These are phyloP conservation scores for Massarina eburnea DNA, from an alignment of 2,329 filamentous ascomycete genomes.

Conservation along the genomic window DNA sequence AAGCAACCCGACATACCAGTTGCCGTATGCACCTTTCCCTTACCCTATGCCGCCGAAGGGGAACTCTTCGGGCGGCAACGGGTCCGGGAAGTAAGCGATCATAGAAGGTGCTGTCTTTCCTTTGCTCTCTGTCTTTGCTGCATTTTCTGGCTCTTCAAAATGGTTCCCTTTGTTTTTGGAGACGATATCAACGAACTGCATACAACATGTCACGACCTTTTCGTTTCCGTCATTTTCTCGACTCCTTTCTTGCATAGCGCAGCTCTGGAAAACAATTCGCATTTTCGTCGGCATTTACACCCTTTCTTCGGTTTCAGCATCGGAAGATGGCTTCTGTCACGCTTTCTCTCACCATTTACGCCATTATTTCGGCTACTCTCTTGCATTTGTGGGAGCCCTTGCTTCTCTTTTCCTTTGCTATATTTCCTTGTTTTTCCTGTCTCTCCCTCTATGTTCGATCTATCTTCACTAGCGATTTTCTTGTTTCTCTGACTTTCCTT, in stretches of 20 bases:
- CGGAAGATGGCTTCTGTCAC: no score
- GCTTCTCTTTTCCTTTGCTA: neutral
- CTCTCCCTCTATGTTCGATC: no score
- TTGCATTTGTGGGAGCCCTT: neutral
- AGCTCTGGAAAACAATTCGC: neutral
- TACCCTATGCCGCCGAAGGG: slow-evolving; percentile 37
- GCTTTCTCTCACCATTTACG: neutral
- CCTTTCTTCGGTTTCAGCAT: neutral
- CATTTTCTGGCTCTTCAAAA: slow-evolving; percentile 11
- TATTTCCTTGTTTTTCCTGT: slow-evolving; percentile 8
- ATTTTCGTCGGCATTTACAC: neutral
- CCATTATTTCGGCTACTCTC: neutral
- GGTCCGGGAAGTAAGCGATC: neutral
- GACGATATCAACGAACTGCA: slow-evolving; percentile 1
- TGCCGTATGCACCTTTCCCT: slow-evolving; percentile 42
- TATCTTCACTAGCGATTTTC: no score
- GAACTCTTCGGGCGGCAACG: slow-evolving; percentile 3
- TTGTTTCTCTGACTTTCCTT: no score
- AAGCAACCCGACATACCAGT: slow-evolving; percentile 30
- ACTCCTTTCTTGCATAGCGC: neutral
- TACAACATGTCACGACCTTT: neutral
- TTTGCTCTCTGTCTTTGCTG: slow-evolving; percentile 1
- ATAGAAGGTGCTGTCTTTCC: neutral
- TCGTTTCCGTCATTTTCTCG: neutral
- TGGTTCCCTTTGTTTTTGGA: neutral